Evolutionary conservation across 2,329 filamentous ascomycete species (phyloP).

Genomic region (Aspergillus nomiae): DNA sequence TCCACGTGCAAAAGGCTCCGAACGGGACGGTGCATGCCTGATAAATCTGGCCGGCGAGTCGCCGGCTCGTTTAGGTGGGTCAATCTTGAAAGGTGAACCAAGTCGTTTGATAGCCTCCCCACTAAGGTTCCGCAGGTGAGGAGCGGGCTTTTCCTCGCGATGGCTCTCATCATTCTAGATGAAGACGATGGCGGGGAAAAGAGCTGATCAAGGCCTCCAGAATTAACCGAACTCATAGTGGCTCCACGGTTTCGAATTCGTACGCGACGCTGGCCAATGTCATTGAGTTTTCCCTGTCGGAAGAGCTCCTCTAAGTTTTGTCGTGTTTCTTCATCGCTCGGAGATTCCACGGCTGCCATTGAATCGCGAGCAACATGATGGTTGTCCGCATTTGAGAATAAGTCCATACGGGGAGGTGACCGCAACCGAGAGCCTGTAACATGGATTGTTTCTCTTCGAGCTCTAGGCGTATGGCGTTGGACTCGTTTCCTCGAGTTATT

Average conservation of each 20-base stretch:
- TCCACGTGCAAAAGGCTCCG: slow-evolving; percentile 45
- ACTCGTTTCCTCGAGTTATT: slow-evolving; percentile 36
- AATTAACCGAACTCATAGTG: slow-evolving; percentile 59
- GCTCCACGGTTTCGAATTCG: slow-evolving; percentile 64
- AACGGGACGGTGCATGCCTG: slow-evolving; percentile 46
- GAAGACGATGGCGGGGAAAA: slow-evolving; percentile 53
- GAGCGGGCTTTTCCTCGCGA: slow-evolving; percentile 24
- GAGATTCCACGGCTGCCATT: slow-evolving; percentile 39
- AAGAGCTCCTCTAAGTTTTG: slow-evolving; percentile 54
- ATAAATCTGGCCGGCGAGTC: slow-evolving; percentile 30
- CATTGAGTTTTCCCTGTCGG: slow-evolving; percentile 40
- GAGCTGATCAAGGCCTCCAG: slow-evolving; percentile 55
- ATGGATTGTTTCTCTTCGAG: slow-evolving; percentile 48
- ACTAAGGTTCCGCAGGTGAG: slow-evolving; percentile 34
- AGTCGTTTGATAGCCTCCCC: slow-evolving; percentile 48
- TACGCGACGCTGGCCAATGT: slow-evolving; percentile 58
- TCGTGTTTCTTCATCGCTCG: slow-evolving; percentile 61
- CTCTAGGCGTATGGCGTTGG: slow-evolving; percentile 33
- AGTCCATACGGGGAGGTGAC: slow-evolving; percentile 59
- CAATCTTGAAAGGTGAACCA: slow-evolving; percentile 50
- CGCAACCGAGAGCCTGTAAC: slow-evolving; percentile 45
- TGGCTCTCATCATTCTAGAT: slow-evolving; percentile 27
- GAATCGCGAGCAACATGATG: slow-evolving; percentile 33
- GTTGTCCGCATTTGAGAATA: slow-evolving; percentile 55
- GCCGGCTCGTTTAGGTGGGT: slow-evolving; percentile 37